phyloP scores from a whole-genome alignment of 148 eudicot species.

The Silene uniflora region DNA sequence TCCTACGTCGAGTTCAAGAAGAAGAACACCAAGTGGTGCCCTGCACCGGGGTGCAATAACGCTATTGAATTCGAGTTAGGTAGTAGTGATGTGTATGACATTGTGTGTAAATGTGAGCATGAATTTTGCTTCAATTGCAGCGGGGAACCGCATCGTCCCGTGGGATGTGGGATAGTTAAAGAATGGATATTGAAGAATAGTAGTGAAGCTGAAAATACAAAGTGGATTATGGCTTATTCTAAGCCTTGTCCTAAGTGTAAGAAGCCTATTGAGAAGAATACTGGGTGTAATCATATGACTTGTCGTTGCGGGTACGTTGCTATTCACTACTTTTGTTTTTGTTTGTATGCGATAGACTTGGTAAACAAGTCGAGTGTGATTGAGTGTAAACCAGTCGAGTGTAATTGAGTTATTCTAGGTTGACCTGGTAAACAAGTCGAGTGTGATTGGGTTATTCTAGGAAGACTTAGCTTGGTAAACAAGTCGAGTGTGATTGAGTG shows the following conservation, averaged over 20 bases:
- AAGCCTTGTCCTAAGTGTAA: conserved; percentile 74
- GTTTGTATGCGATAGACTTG: too few relatives aligned
- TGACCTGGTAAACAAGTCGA: too few relatives aligned
- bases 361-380: too few relatives aligned
- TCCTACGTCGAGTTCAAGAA: conserved; percentile 16
- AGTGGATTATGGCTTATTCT: conserved; percentile 55
- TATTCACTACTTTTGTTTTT: too few relatives aligned
- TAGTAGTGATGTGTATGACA: conserved; percentile 20
- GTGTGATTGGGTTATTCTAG: too few relatives aligned
- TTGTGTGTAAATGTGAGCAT: conserved; percentile 12
- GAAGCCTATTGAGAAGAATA: conserved; percentile 62
- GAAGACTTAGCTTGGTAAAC: too few relatives aligned
- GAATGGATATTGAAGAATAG: conserved; percentile 23
- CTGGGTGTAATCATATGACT: conserved; percentile 69
- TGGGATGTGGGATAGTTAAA: conserved; percentile 14
- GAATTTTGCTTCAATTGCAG: conserved; percentile 21
- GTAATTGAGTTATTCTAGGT: too few relatives aligned
- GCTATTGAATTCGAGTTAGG: conserved; percentile 54
- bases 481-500: too few relatives aligned
- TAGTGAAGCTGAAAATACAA: conserved; percentile 17
- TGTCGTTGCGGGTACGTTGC: too few relatives aligned
- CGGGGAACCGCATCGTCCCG: conserved; percentile 24
- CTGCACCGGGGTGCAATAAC: conserved; percentile 63
- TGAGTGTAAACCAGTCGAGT: too few relatives aligned
- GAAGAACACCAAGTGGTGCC: conserved; percentile 52